A percentile compares a stretch with the other conserved stretches of the same genome.
Conservation (phyloP, 1,284 basidiomycete genomes). For the Bjerkandera adusta region DNA sequence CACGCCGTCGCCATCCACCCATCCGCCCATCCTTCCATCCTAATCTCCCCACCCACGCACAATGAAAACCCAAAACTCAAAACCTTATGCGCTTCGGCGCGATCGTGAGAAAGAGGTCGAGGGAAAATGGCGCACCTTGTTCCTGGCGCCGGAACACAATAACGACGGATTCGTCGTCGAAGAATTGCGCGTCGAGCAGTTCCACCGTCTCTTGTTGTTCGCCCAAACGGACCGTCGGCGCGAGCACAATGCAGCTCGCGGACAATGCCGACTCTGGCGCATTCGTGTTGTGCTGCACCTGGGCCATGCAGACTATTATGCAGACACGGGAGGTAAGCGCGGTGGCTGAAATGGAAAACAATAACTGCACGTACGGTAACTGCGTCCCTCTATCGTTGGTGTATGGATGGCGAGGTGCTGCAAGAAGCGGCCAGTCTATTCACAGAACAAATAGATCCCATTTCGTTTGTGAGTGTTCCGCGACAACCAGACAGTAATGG, state of each 20-base stretch:
- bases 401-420: slow-evolving; percentile 46
- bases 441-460: no score
- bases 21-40: no score
- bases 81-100: neutral
- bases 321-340: neutral
- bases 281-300: slow-evolving; percentile 44
- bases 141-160: slow-evolving; percentile 43
- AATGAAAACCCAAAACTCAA: no score
- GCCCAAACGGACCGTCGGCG: slow-evolving; percentile 33
- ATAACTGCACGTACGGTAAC: slow-evolving; percentile 8
- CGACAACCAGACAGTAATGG: slow-evolving; percentile 2
- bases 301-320: slow-evolving; percentile 51
- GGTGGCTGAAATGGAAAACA: neutral
- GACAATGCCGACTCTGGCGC: slow-evolving; percentile 31
- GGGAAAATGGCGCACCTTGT: neutral
- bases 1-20: no score
- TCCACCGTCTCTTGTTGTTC: slow-evolving; percentile 38
- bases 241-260: slow-evolving; percentile 42
- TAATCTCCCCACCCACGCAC: no score
- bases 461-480: no score
- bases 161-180: slow-evolving; percentile 66
- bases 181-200: slow-evolving; percentile 66
- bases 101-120: neutral
- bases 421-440: no score
- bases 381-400: slow-evolving; percentile 15